A percentile compares a stretch with the other conserved stretches of the same genome.
phyloP scores from a whole-genome alignment of 2,329 filamentous ascomycete species.

The Escovopsis sp. region DNA sequence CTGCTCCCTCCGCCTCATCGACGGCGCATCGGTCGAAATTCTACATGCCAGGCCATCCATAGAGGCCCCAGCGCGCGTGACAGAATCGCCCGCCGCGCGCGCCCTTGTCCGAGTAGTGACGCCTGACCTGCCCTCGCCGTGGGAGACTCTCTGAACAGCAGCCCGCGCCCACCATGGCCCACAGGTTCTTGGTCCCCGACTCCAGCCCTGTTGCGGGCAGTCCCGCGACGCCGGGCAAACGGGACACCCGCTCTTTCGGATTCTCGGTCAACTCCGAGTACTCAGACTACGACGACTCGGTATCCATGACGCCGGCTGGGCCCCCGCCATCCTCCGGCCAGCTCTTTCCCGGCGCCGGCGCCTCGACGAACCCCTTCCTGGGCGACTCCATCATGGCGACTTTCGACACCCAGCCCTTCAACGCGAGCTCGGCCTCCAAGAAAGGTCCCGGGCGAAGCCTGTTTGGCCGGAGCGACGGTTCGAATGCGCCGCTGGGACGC shows the following conservation, averaged over 20 bases:
- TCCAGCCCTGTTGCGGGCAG: constrained; percentile 27
- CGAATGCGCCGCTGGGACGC: constrained; percentile 31
- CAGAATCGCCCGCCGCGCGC: background rate
- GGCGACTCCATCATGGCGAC: constrained; percentile 38
- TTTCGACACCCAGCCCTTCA: constrained; percentile 26
- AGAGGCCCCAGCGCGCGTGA: constrained; percentile 1
- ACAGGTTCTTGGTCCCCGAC: constrained; percentile 28
- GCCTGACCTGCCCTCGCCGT: background rate
- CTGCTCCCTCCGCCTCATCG: background rate
- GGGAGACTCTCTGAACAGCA: constrained; percentile 1
- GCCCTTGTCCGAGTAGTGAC: too few relatives aligned
- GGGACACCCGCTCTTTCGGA: constrained; percentile 17
- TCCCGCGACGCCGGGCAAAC: constrained; percentile 35
- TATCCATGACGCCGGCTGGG: constrained; percentile 39
- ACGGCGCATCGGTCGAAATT: background rate
- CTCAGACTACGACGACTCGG: constrained; percentile 28
- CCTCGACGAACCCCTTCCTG: constrained; percentile 38
- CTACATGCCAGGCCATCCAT: background rate
- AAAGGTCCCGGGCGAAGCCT: constrained; percentile 19
- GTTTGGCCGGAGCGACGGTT: constrained; percentile 22
- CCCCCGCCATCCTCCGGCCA: constrained; percentile 36
- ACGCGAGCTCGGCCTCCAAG: constrained; percentile 13
- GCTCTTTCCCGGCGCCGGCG: constrained; percentile 42
- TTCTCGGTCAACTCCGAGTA: constrained; percentile 26
- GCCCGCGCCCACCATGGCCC: constrained; percentile 19